Evolutionary conservation across 2,329 filamentous ascomycete species (phyloP), one percentile per base, ranked within the genome.

Genomic region (Hirsutella minnesotensis): DNA sequence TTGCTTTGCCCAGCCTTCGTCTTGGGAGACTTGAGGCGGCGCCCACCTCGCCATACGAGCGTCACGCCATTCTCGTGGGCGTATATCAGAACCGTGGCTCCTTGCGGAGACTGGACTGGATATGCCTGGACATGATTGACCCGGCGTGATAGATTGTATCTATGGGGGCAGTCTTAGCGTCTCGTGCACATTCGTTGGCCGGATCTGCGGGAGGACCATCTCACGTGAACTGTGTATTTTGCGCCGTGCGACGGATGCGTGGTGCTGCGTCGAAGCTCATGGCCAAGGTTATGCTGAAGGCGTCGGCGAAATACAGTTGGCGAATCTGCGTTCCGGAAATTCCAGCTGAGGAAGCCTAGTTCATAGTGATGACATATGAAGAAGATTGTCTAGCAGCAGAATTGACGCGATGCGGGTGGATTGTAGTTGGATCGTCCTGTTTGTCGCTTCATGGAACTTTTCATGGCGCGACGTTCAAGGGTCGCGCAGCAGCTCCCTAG

Each of bases 21-120:
- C 31, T 63, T 58, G 2, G 58, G 48, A 2, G 64, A 47, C 54
- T 77, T 81, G 51, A 82, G 73, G n/a, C 68, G 66, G 40, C 68
- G 69, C 10, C 78, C 78, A 38, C 79, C 79, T 35, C 76, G 70
- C 79, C 79, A 83, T 20, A 77, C 58, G 31, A 82, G 53, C 3
- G 71, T 77, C 35, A 81, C 59, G 37, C 79, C 79, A 56, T 73
- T 77, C 46, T 80, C 75, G 51, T 81, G 77, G 38, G 74, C 77
- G 51, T 80, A 80, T 37, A 83, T 60, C 21, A 82, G 56, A 53
- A 82, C 70, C 3, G 71, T 76, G 7, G 79, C 78, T 30, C 78
- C 78, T 53, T 83, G 79, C 2, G 76, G 69, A 2, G 78, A 79
- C 45, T 69, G 67, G 16, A 79, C 64, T 1, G 79, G 79, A 52